Base-by-base conservation (phyloP, 495 filamentous ascomycete species). In the Aspergillus diversus region DNA sequence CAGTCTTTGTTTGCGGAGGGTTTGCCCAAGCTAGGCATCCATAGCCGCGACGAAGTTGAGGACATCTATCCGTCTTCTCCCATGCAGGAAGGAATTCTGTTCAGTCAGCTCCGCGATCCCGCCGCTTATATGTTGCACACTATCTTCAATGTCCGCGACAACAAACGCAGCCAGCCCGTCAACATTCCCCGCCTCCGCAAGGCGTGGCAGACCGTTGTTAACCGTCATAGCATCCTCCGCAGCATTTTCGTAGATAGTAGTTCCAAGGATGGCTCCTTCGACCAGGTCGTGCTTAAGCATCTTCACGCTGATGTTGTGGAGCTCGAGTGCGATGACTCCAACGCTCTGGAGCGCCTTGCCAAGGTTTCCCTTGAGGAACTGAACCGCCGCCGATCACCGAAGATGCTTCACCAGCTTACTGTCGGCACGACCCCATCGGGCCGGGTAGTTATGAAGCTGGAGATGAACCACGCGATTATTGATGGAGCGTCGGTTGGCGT, bases 1-100 rank as follows among this genome's bases (percentile, higher is more conserved):
- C 75, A 70, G 58, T 66, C 68, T 11, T 63, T 79, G 33, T 58
- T 73, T 31, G 71, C 72, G 17, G 74, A 80, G 7, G 80, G 81
- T 7, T 73, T 90, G 17, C 72, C 79, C 7, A 73, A 76, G 31
- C 75, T 85, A 6, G 78, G 80, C 12, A 80, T 89, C 11, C 71
- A 73, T 1, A 69, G 56, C 63, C 71, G 76, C 59, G 69, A 69
- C 27, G 70, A 80, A 0, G 75, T 86, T 2, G 81, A 91, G 70
- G 82, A 87, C 37, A 79, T 84, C 34, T 90, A 89, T 55, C 88
- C 88, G 2, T 86, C 83, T 57, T 88, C 88, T 0, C 82, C 86
- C 0, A 84, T 86, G 42, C 89, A 92, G 63, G 83, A 89, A 61
- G 87, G 84, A 49, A 83, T 91, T 5, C 72, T 92, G 15, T 83